These are phyloP conservation scores for Peterozyma toletana DNA, from an alignment of 805 yeast species.

Conservation along the genomic window DNA sequence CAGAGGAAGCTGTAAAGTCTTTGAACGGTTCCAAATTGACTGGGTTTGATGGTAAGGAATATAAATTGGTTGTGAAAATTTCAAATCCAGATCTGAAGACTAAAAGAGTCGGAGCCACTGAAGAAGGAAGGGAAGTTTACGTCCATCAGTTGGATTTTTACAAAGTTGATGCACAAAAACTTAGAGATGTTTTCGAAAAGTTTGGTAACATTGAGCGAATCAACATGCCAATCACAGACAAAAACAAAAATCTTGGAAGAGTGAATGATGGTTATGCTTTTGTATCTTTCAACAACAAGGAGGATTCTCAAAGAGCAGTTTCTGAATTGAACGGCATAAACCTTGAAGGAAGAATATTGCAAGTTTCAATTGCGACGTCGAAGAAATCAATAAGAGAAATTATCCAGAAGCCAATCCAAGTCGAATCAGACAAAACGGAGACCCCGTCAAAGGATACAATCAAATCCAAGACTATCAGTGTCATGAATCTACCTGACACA, in stretches of 20 bases:
- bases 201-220: slow-evolving; percentile 50
- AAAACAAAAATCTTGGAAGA: slow-evolving; percentile 22
- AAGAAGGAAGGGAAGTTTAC: slow-evolving; percentile 51
- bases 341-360: slow-evolving; percentile 39
- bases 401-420: slow-evolving; percentile 2
- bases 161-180: slow-evolving; percentile 26
- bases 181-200: slow-evolving; percentile 34
- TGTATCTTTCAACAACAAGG: slow-evolving; percentile 35
- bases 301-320: slow-evolving; percentile 42
- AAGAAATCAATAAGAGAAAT: slow-evolving; percentile 23
- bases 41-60: slow-evolving; percentile 26
- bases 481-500: slow-evolving; percentile 27
- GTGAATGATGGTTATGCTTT: slow-evolving; percentile 63
- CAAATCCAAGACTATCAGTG: slow-evolving; percentile 17
- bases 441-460: slow-evolving; percentile 4
- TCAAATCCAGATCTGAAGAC: slow-evolving; percentile 49
- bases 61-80: slow-evolving; percentile 44
- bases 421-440: not conserved
- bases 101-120: slow-evolving; percentile 35
- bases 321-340: slow-evolving; percentile 27
- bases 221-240: slow-evolving; percentile 35
- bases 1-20: slow-evolving; percentile 31
- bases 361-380: slow-evolving; percentile 40
- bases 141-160: slow-evolving; percentile 45
- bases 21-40: slow-evolving; percentile 12